Evolutionary conservation across 2,329 filamentous ascomycete species (phyloP), one percentile per base, ranked within the genome.

Genomic region (Leptographium lundbergii): DNA sequence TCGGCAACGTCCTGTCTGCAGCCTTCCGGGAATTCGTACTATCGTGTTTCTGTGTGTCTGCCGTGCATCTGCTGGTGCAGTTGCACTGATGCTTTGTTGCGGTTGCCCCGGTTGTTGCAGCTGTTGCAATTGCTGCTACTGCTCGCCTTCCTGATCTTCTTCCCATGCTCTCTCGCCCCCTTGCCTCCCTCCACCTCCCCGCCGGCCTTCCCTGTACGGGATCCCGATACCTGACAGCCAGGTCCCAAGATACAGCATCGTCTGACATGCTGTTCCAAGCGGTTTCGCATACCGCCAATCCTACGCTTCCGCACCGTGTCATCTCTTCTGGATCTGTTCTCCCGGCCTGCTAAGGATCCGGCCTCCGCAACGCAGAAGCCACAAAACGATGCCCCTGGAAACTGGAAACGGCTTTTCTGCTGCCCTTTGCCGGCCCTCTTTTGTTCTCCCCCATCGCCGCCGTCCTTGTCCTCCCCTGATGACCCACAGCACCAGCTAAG

Each of bases 271-370:
- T 61, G 60, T 59, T 61, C 54, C 58, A 64, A 61, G 48, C 57
- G 58, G 59, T 56, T 64, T 61, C 57, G 58, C 57, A 59, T 59
- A n/a, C 54, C 56, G 36, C 36, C 54, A 59, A 50, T 53, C n/a
- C 29, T 54, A 24, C 52, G 6, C 22, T 61, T 59, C 59, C 59
- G 45, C 61, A 29, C 24, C 27, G 39, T 58, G 51, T 59, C 58
- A 48, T 58, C 32, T 56, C 57, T 63, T 64, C 60, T 63, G 57
- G 61, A 64, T 63, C 59, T 56, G 29, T 59, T 59, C 60, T 59
- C 51, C 57, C 58, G 58, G 25, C 55, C 50, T 17, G 29, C 57
- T 17, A 54, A 25, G 25, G 34, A 42, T 25, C 24, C 19, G 27
- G 32, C 22, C 24, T 56, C 29, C 29, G 19, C 32, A 13, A 22